Evolutionary conservation across 345 rosid genomes (phyloP).

Genomic region (Eucalyptus lansdowneana): DNA sequence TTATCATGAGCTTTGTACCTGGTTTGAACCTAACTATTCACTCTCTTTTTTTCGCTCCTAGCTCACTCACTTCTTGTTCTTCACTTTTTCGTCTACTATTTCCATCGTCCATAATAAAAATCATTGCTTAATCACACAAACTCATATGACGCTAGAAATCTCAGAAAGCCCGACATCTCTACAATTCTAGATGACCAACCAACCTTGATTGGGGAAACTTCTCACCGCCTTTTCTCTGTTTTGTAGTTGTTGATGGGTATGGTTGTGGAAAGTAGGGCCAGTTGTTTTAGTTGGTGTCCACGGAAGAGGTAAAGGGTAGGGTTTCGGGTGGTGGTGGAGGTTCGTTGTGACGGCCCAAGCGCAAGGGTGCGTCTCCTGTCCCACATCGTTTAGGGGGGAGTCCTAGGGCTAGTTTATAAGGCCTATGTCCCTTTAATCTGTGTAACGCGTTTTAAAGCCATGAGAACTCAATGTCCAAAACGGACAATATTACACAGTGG

Average conservation of each 20-base stretch:
- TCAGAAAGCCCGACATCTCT: background rate
- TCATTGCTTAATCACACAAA: background rate
- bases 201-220: background rate
- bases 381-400: too few relatives aligned
- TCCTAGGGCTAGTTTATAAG: accelerated
- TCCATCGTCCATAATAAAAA: background rate
- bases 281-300: background rate
- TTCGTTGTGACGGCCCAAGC: background rate
- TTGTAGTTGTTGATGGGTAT: background rate
- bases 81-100: background rate
- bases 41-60: background rate
- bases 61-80: background rate
- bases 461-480: too few relatives aligned
- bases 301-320: background rate
- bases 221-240: background rate
- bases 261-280: background rate
- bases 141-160: background rate
- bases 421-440: too few relatives aligned
- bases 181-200: background rate
- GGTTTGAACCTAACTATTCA: background rate
- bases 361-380: accelerated
- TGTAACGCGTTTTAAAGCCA: too few relatives aligned
- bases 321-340: background rate
- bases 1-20: background rate
- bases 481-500: too few relatives aligned